phyloP scores from a whole-genome alignment of 768 basidiomycete species.

The Lactarius psammicola region DNA sequence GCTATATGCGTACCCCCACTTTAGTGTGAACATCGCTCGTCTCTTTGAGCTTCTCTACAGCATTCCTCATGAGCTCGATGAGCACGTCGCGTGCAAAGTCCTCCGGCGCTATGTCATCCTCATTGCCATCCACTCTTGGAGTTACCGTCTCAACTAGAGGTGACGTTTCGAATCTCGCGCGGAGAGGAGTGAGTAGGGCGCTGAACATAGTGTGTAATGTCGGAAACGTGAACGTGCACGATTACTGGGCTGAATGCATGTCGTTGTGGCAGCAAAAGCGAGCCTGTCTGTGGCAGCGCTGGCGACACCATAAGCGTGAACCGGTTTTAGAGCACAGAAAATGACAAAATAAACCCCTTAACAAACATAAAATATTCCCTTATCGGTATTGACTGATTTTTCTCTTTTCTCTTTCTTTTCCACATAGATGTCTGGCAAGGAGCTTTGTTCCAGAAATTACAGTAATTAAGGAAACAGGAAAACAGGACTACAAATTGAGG shows the following conservation, averaged over 20 bases:
- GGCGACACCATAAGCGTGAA: not conserved
- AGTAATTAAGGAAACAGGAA: slow-evolving; percentile 1
- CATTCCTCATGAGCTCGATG: slow-evolving; percentile 65
- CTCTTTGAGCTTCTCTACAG: slow-evolving; percentile 67
- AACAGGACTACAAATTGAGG: slow-evolving; percentile 5
- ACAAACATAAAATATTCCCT: not conserved
- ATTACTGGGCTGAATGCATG: slow-evolving; percentile 17
- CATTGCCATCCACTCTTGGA: slow-evolving; percentile 30
- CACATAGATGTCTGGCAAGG: too few species aligned
- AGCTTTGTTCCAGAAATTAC: too few species aligned
- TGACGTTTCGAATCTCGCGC: slow-evolving; percentile 35
- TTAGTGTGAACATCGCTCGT: slow-evolving; percentile 47
- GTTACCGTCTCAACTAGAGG: slow-evolving; percentile 18
- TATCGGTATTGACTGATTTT: not conserved
- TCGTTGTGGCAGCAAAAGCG: slow-evolving; percentile 8
- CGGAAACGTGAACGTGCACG: not conserved
- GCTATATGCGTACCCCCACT: slow-evolving; percentile 49
- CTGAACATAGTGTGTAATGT: slow-evolving; percentile 33
- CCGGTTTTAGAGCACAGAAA: not conserved
- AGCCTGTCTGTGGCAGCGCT: not conserved
- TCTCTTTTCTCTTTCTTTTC: not conserved
- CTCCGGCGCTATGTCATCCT: slow-evolving; percentile 51
- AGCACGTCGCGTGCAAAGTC: slow-evolving; percentile 74
- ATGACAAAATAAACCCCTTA: not conserved
- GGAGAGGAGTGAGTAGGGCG: slow-evolving; percentile 38